Evolutionary conservation across 495 filamentous ascomycete species (phyloP).

Genomic region (Barbatosphaeria neglecta): DNA sequence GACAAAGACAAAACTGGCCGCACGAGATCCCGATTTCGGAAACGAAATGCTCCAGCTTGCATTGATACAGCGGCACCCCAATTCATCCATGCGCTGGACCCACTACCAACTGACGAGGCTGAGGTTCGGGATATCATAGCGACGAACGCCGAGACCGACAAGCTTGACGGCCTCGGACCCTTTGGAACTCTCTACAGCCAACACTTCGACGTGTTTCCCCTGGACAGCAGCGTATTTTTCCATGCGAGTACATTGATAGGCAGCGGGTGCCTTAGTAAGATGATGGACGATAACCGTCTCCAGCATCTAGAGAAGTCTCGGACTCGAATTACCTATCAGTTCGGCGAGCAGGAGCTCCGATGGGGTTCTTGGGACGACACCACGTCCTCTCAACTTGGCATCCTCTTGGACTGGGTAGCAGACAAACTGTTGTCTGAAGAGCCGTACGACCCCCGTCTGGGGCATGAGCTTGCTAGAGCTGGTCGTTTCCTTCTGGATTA

Average conservation of each 20-base stretch:
- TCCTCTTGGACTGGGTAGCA: slow-evolving; percentile 43
- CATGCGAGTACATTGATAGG: slow-evolving; percentile 68
- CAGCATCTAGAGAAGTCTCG: slow-evolving; percentile 15
- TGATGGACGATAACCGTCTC: slow-evolving; percentile 23
- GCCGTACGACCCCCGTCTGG: background rate
- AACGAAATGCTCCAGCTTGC: slow-evolving; percentile 38
- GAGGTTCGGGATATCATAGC: slow-evolving; percentile 3
- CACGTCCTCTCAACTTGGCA: slow-evolving; percentile 55
- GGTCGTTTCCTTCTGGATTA: slow-evolving; percentile 30
- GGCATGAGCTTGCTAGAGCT: slow-evolving; percentile 11
- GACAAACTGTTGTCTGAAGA: slow-evolving; percentile 22
- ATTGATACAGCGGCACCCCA: slow-evolving; percentile 38
- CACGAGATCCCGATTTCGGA: slow-evolving; percentile 25
- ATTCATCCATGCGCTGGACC: slow-evolving; percentile 37
- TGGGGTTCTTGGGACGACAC: slow-evolving; percentile 64
- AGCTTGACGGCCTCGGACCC: slow-evolving; percentile 44
- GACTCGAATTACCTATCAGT: slow-evolving; percentile 19
- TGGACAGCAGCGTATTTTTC: slow-evolving; percentile 60
- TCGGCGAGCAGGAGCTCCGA: slow-evolving; percentile 38
- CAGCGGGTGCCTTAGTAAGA: slow-evolving; percentile 50
- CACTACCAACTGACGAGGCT: slow-evolving; percentile 19
- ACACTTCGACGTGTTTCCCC: slow-evolving; percentile 61
- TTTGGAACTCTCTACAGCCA: slow-evolving; percentile 58
- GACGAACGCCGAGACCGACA: slow-evolving; percentile 19
- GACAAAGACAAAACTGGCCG: slow-evolving; percentile 7